phyloP scores from a whole-genome alignment of 495 filamentous ascomycete species.

The Podospora didyma region DNA sequence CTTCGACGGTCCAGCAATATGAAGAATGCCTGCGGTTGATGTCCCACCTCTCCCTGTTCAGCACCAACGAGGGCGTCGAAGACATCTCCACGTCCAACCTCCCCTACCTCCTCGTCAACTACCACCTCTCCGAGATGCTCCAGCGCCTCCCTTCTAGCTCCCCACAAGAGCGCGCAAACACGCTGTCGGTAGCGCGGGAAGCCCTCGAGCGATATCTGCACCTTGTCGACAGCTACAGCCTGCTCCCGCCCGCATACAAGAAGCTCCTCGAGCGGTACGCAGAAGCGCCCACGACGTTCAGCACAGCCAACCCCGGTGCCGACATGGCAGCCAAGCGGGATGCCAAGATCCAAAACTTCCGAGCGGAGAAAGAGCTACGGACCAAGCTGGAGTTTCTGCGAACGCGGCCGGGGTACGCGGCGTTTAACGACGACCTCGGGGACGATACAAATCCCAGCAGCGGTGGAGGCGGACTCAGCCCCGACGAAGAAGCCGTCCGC shows the following conservation, averaged over 20 bases:
- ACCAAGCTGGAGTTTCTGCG: slow-evolving; percentile 62
- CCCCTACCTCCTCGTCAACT: slow-evolving; percentile 53
- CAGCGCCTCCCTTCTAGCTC: slow-evolving; percentile 47
- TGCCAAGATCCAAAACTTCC: slow-evolving; percentile 81
- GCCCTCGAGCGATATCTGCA: slow-evolving; percentile 75
- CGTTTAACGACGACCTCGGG: slow-evolving; percentile 18
- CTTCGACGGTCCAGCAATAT: slow-evolving; percentile 62
- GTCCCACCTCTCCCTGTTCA: slow-evolving; percentile 73
- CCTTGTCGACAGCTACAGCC: slow-evolving; percentile 70
- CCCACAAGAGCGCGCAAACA: slow-evolving; percentile 55
- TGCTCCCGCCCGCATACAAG: slow-evolving; percentile 62
- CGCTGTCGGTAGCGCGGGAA: slow-evolving; percentile 58
- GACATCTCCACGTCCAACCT: slow-evolving; percentile 83
- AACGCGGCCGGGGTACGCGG: slow-evolving; percentile 38
- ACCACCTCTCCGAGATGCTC: slow-evolving; percentile 30
- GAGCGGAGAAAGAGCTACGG: slow-evolving; percentile 82
- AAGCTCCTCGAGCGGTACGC: slow-evolving; percentile 69
- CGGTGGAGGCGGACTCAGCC: slow-evolving; percentile 43
- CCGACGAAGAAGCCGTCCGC: slow-evolving; percentile 77
- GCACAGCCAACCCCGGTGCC: slow-evolving; percentile 52
- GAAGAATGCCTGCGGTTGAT: slow-evolving; percentile 68
- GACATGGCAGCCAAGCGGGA: slow-evolving; percentile 73
- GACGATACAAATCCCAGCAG: slow-evolving; percentile 66
- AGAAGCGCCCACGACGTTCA: slow-evolving; percentile 63
- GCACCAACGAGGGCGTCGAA: slow-evolving; percentile 83